Evolutionary conservation across 495 filamentous ascomycete species (phyloP), one percentile per base, ranked within the genome.

Genomic region (Penicillium parvum): DNA sequence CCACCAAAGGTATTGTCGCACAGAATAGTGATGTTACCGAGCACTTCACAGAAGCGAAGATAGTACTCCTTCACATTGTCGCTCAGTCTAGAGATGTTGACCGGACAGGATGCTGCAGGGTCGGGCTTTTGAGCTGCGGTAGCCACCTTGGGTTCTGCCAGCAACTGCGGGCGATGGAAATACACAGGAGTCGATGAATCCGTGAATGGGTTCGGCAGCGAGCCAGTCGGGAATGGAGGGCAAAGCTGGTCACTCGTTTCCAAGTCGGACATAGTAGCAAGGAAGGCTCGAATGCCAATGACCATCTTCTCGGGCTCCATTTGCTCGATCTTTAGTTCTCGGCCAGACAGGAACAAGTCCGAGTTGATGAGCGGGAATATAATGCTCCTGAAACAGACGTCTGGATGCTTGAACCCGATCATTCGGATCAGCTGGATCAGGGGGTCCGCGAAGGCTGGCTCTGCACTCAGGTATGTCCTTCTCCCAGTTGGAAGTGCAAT

Each of bases 1-100:
- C 92, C 92, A 37, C 94, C 94, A 63, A 97, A 97, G 5, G 91
- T 85, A 46, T 92, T 91, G 61, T 97, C 91, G 62, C 92, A 97
- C 8, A 97, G 80, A 21, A 96, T 82, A 1, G 90, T 95, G 32
- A 99, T 94, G 58, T 95, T 92, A 18, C 91, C 90, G 6, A 99
- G 69, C 5, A 96, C 90, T 54, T 96, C 88, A 55, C 89, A 97
- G 57, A 99, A 99, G 26, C 81, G 81, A 26, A 81, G 72, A 55
- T 96, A 95, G 56, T 89, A 90, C 23, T 86, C 85, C 52, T 79
- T 86, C 2, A 88, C 79, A 21, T 80, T 79, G 21, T 91, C 86
- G 36, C 75, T 79, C 27, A 97, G 74, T 23, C 79, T 79, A 16
- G 80, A 76, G 2, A 80, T 78, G 22, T 85, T 78, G 3, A 96